phyloP scores from a whole-genome alignment of 2,329 filamentous ascomycete species.

The Fusarium transvaalense region DNA sequence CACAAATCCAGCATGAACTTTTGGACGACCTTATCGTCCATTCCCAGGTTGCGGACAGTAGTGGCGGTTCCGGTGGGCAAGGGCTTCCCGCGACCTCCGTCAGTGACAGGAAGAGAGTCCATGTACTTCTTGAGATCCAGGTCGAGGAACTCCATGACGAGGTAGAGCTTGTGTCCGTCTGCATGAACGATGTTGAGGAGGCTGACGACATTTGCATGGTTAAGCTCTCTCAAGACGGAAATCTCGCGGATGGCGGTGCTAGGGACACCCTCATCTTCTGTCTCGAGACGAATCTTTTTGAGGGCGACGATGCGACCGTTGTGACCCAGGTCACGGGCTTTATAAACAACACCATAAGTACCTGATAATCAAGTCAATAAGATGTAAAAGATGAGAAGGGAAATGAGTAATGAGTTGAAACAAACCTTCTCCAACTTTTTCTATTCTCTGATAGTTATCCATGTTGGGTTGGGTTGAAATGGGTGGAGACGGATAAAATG shows the following conservation, averaged over 20 bases:
- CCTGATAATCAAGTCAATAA: conserved; percentile 62
- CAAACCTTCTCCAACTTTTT: conserved; percentile 94
- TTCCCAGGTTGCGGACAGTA: conserved; percentile 68
- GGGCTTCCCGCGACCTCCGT: conserved; percentile 87
- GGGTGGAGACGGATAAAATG: conserved; percentile 12
- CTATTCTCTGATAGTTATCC: conserved; percentile 97
- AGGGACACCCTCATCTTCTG: conserved; percentile 93
- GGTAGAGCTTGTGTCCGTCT: conserved; percentile 94
- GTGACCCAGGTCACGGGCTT: conserved; percentile 86
- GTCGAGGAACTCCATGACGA: conserved; percentile 93
- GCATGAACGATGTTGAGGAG: conserved; percentile 94
- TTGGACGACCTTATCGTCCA: conserved; percentile 85
- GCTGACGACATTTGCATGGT: conserved; percentile 88
- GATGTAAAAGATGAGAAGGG: neutral
- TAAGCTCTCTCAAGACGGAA: conserved; percentile 93
- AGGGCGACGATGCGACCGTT: conserved; percentile 88
- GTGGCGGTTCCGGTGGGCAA: conserved; percentile 79
- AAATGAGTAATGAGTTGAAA: neutral
- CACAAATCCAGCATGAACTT: conserved; percentile 93
- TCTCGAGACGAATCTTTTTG: conserved; percentile 96
- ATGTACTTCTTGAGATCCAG: conserved; percentile 96
- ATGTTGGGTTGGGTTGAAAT: conserved; percentile 59
- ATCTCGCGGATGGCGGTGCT: conserved; percentile 95
- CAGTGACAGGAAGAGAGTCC: conserved; percentile 86
- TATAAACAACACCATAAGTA: conserved; percentile 96